Conservation (phyloP, 2,329 filamentous ascomycete genomes). For the Arthrinium phaeospermum region DNA sequence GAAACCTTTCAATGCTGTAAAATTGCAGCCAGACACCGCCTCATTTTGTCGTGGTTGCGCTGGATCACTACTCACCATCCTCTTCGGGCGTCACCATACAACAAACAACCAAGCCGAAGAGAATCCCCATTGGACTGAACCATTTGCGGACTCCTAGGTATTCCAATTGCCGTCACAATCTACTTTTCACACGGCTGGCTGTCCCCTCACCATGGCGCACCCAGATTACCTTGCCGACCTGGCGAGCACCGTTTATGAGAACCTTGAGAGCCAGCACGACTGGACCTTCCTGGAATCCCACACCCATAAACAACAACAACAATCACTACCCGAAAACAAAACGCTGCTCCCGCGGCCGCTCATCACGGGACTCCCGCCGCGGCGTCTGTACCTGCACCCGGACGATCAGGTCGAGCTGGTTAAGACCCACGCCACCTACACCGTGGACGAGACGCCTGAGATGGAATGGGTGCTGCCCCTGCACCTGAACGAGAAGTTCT, state of each 20-base stretch:
- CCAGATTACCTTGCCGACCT: slow-evolving; percentile 45
- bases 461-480: slow-evolving; percentile 80
- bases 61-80: background rate
- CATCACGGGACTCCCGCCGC: slow-evolving; percentile 75
- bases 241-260: slow-evolving; percentile 67
- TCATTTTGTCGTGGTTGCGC: background rate
- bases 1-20: background rate
- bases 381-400: slow-evolving; percentile 77
- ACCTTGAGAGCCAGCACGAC: slow-evolving; percentile 76
- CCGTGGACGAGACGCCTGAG: slow-evolving; percentile 59
- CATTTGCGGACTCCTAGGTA: background rate
- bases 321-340: slow-evolving; percentile 34
- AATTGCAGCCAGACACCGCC: slow-evolving; percentile 7
- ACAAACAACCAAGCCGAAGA: background rate
- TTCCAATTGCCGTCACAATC: background rate
- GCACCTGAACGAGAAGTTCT: slow-evolving; percentile 76
- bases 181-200: background rate
- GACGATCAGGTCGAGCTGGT: slow-evolving; percentile 81
- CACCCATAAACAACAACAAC: slow-evolving; percentile 38
- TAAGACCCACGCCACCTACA: slow-evolving; percentile 60
- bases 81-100: background rate
- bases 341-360: slow-evolving; percentile 62
- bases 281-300: slow-evolving; percentile 69
- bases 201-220: slow-evolving; percentile 31
- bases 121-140: background rate